Conservation (phyloP, 352 stramenopile species). For the Phytophthora fragariaefolia region DNA sequence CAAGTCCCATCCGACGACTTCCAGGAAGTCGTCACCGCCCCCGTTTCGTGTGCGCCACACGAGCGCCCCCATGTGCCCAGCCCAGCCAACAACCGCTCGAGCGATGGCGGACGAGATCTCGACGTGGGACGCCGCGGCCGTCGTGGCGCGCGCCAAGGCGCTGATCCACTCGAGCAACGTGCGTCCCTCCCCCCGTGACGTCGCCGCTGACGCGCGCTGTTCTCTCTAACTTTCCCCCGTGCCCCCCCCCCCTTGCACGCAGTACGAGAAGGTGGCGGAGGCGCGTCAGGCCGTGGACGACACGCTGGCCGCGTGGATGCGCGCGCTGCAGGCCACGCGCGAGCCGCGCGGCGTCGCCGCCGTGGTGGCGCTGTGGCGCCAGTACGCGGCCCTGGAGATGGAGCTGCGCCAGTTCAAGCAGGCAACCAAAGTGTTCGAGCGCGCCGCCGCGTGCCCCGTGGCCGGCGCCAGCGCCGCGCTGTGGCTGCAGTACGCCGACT, state of each 20-base stretch:
- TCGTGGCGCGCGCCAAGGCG: slow-evolving; percentile 70
- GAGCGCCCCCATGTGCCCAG: background rate
- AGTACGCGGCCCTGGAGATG: slow-evolving; percentile 82
- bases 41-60: background rate
- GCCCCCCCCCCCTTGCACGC: too few relatives aligned
- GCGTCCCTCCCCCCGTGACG: slow-evolving; percentile 32
- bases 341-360: slow-evolving; percentile 17
- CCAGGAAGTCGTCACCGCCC: too few relatives aligned
- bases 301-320: slow-evolving; percentile 54
- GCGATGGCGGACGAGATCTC: slow-evolving; percentile 39
- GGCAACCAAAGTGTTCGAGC: slow-evolving; percentile 81
- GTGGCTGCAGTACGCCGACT: slow-evolving; percentile 76
- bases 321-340: slow-evolving; percentile 10
- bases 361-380: slow-evolving; percentile 55
- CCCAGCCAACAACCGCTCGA: slow-evolving; percentile 25
- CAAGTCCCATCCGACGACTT: too few relatives aligned
- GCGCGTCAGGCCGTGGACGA: slow-evolving; percentile 61
- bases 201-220: slow-evolving; percentile 5
- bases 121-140: slow-evolving; percentile 54
- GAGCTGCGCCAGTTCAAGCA: slow-evolving; percentile 87
- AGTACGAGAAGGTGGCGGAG: slow-evolving; percentile 79
- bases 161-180: slow-evolving; percentile 83
- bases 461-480: slow-evolving; percentile 42
- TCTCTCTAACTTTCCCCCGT: slow-evolving; percentile 15
- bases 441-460: slow-evolving; percentile 57